Evolutionary conservation across 2,329 filamentous ascomycete genomes (phyloP), one percentile per base, ranked within the genome.

Genomic region (Cercospora sojina): DNA sequence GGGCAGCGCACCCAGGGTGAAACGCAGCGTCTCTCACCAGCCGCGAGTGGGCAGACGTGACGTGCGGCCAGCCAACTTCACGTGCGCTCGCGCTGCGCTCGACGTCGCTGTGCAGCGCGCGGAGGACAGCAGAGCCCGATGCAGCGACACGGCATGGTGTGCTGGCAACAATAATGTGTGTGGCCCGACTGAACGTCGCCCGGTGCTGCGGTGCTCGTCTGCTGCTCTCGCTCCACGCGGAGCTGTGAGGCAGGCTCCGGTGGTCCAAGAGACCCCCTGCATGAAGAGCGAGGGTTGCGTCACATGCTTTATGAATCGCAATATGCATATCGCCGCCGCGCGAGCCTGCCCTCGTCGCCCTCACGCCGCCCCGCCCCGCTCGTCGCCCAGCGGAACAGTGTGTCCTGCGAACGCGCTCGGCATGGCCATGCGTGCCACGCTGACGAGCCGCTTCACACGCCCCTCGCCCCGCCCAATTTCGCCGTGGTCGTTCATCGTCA

Each of bases 21-120:
- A 58, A 32, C 55, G 55, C 31, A 7, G 55, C n/a, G n/a, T n/a
- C n/a, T 58, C 29, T 58, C 55, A 58, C 55, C 55, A 58, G 29
- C 29, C 16, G 35, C 35, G 35, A 38, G 16, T n/a, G 35, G n/a
- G 35, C 35, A 38, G 35, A n/a, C 5, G n/a, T 38, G 35, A n/a
- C 5, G n/a, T 38, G 35, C 35, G 5, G 35, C 16, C 35, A 1
- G 16, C 35, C 16, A 3, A n/a, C 29, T 27, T 56, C 51, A 27
- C 51, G 51, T 32, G 51, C 9, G 25, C 25, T 23, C 25, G n/a
- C 51, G 35, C n/a, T 38, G 35, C 35, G 35, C 35, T 16, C 16
- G 35, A 38, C 35, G 3, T 3, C 25, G 3, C 5, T 27, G 25
- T 27, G 25, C 3, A 3, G 25, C 3, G 25, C 3, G 3, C 25